phyloP scores from a whole-genome alignment of 768 basidiomycete genomes.

The Tephrocybe sp. region DNA sequence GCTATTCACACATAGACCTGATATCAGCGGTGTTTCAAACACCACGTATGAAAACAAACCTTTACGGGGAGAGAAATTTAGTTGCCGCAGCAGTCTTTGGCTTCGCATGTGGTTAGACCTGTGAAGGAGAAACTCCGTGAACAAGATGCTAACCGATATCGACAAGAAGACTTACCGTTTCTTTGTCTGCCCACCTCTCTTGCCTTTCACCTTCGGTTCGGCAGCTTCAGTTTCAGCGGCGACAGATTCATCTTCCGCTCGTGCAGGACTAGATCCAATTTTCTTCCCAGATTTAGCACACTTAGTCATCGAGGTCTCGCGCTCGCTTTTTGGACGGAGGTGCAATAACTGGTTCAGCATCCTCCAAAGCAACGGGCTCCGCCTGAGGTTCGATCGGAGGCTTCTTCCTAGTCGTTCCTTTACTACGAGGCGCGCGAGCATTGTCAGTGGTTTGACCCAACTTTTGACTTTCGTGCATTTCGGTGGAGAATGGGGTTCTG shows the following conservation, averaged over 20 bases:
- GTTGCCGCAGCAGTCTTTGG: background rate
- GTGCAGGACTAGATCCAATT: too few species aligned
- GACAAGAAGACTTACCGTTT: background rate
- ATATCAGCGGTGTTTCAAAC: too few species aligned
- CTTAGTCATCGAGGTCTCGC: conserved; percentile 2
- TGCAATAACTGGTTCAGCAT: too few species aligned
- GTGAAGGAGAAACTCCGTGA: background rate
- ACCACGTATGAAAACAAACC: background rate
- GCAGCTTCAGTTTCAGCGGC: background rate
- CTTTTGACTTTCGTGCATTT: background rate
- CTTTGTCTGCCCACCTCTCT: background rate
- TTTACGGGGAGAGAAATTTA: background rate
- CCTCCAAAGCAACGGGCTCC: background rate
- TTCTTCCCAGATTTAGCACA: background rate
- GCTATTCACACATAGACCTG: too few species aligned
- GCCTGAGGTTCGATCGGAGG: background rate
- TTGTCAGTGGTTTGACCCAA: background rate
- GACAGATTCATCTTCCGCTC: background rate
- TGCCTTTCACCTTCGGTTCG: background rate
- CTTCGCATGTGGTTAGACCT: conserved; percentile 1
- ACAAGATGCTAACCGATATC: background rate
- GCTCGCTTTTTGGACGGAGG: conserved; percentile 7
- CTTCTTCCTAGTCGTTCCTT: background rate
- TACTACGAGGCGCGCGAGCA: background rate
- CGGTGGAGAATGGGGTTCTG: background rate